Base-by-base conservation (phyloP, 768 basidiomycete genomes). In the Panaeolus cyanescens region DNA sequence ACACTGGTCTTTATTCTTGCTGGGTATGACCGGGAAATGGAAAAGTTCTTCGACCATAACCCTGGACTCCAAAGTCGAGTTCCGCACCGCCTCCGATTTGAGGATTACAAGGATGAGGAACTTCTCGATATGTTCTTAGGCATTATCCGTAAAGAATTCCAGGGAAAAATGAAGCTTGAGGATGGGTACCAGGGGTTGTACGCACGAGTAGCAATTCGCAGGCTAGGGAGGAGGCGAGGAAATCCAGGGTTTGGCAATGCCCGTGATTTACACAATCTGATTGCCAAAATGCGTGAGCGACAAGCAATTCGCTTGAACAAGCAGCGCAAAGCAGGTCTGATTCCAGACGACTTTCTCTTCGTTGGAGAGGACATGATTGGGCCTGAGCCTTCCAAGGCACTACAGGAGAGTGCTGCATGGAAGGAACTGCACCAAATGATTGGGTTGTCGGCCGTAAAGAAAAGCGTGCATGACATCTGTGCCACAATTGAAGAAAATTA, bases 11-110 rank as follows among this genome's bases (percentile, higher is more conserved):
- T 91, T 72, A 83, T 91, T 58, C 75, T 91, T 2, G 89, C 90
- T 0, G 89, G 89, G 4, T 91, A 91, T 68, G 82, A 75, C 69
- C 86, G 83, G 58, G 77, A 91, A 70, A 90, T 91, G 90, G 89
- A 91, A 64, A 84, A 80, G 42, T 91, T 91, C 74, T 90, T 91
- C 61, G 88, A 90, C 62, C 88, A 89, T 62, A 90, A 91, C 65
- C 88, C 89, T 2, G 89, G 89, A 1, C 70, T 91, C 12, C 72
- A 74, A 7, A 89, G 88, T 71, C 85, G 89, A n/a, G 85, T 91
- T 8, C 90, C 89, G 0, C 81, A 86, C 62, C 71, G 69, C 33
- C 75, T 91, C 32, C 73, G 83, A 12, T 90, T 91, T 64, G 70
- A 73, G 1, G 89, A 91, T 64, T 91, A 90, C 65, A 76, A 71